phyloP scores from a whole-genome alignment of 768 basidiomycete genomes.

The Pleurotus tuoliensis region DNA sequence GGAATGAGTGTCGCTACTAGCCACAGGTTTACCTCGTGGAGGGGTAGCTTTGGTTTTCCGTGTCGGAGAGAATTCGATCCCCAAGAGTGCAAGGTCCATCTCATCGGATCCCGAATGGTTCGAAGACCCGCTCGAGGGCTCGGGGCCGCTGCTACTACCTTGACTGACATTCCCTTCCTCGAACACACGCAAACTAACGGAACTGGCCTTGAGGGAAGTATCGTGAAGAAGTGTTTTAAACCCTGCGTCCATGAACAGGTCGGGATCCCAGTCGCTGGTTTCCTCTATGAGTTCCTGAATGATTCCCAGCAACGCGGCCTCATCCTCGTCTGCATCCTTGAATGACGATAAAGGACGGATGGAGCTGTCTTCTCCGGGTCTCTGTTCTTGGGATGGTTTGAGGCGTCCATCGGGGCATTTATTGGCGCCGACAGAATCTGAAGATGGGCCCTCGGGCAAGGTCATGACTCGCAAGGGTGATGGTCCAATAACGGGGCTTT shows the following conservation, averaged over 20 bases:
- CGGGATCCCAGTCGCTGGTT: constrained; percentile 47
- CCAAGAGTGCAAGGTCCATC: constrained; percentile 18
- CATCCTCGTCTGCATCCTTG: constrained; percentile 14
- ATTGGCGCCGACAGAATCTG: neutral
- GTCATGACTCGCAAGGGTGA: constrained; percentile 45
- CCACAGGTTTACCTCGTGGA: constrained; percentile 5
- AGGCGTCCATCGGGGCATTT: neutral
- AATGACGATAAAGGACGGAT: neutral
- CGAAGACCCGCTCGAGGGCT: constrained; percentile 5
- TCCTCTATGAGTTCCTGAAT: constrained; percentile 48
- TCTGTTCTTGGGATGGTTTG: too few relatives aligned
- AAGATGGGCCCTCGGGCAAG: constrained; percentile 27
- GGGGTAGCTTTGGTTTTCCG: constrained; percentile 1
- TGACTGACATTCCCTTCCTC: neutral
- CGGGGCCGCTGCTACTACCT: neutral
- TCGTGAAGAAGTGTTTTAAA: constrained; percentile 42
- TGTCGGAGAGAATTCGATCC: constrained; percentile 17
- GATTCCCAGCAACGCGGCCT: constrained; percentile 32
- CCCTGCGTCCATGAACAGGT: constrained; percentile 41
- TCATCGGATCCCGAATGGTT: constrained; percentile 15
- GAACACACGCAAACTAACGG: neutral
- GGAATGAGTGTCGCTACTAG: neutral
- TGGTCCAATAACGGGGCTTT: constrained; percentile 38
- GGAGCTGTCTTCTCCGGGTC: neutral
- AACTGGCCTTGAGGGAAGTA: constrained; percentile 16